Evolutionary conservation across 495 filamentous ascomycete species (phyloP).

Genomic region (Poronia punctata): DNA sequence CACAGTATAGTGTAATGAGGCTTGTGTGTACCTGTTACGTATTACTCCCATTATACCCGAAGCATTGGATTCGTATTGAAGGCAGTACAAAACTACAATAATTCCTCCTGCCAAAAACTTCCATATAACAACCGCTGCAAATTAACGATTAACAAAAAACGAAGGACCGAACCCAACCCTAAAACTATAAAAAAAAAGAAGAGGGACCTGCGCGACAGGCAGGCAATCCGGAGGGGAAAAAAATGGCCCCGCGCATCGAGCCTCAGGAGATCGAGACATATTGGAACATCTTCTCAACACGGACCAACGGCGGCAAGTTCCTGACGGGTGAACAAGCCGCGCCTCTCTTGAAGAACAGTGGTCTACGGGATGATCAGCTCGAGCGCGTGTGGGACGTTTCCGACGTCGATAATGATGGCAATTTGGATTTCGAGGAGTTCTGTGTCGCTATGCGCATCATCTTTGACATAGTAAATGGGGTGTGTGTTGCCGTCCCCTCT

Average conservation of each 20-base stretch:
- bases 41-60: no score
- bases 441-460: constrained; percentile 97
- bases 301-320: constrained; percentile 73
- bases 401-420: constrained; percentile 93
- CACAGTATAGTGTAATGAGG: no score
- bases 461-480: constrained; percentile 93
- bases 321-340: constrained; percentile 88
- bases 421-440: constrained; percentile 97
- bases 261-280: constrained; percentile 95
- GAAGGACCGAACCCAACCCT: no score
- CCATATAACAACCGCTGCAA: no score
- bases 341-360: constrained; percentile 90
- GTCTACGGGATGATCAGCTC: constrained; percentile 86
- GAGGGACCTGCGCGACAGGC: no score
- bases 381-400: constrained; percentile 96
- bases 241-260: constrained; percentile 77
- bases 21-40: no score
- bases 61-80: no score
- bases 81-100: no score
- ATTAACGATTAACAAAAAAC: no score
- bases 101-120: no score
- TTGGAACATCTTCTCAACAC: constrained; percentile 95
- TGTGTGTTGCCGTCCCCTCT: constrained; percentile 34
- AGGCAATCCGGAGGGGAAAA: no score
- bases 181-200: no score